Evolutionary conservation across 208 protist species (phyloP).

Genomic region (Balamuthia mandrillaris): DNA sequence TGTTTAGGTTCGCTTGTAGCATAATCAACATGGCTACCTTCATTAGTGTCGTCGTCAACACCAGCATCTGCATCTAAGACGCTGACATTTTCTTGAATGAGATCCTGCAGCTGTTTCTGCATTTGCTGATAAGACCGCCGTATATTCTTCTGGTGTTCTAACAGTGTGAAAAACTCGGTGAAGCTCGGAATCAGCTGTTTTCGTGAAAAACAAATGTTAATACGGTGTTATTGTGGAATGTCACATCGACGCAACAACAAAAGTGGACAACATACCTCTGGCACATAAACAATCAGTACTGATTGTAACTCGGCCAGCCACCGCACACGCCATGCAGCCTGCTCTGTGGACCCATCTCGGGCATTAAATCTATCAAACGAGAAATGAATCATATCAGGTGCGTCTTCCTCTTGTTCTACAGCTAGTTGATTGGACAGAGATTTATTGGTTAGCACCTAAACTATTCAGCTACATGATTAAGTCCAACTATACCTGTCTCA

Average conservation of each 20-base stretch:
- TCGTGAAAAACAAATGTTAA: not conserved
- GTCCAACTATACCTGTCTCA: too few species aligned
- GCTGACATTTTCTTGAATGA: slow-evolving; percentile 20
- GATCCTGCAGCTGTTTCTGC: not conserved
- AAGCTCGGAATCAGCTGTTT: not conserved
- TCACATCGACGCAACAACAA: not conserved
- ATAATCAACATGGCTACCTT: too few species aligned
- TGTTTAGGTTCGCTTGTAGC: too few species aligned
- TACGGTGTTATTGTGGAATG: not conserved
- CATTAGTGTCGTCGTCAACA: too few species aligned
- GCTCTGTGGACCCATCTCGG: not conserved
- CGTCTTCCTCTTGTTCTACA: not conserved
- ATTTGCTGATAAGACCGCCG: not conserved
- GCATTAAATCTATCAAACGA: slow-evolving; percentile 31
- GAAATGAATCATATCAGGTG: not conserved
- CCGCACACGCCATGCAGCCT: slow-evolving; percentile 3
- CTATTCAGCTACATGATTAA: too few species aligned
- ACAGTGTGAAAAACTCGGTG: slow-evolving; percentile 16
- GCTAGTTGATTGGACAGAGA: too few species aligned
- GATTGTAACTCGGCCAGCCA: not conserved
- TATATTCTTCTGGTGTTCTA: slow-evolving; percentile 21
- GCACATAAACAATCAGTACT: not conserved
- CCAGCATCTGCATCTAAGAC: too few species aligned
- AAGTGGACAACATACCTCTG: not conserved
- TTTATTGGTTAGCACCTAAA: too few species aligned